phyloP scores from a whole-genome alignment of 2,329 filamentous ascomycete genomes.

The Cladobotryum protrusum region DNA sequence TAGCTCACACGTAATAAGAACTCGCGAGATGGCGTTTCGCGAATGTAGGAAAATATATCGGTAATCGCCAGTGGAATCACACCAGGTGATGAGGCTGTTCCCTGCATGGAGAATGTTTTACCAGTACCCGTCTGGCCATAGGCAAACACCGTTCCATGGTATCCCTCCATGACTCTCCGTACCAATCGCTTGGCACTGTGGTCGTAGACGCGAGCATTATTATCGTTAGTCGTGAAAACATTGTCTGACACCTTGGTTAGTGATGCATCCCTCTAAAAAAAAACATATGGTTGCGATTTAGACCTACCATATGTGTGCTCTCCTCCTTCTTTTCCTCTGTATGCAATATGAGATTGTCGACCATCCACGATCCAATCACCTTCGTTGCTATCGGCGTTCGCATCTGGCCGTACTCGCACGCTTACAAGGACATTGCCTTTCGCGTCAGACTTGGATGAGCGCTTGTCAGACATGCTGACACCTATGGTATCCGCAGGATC shows the following conservation, averaged over 20 bases:
- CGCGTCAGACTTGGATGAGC: conserved; percentile 55
- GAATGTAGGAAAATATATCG: conserved; percentile 98
- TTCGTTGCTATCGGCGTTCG: conserved; percentile 58
- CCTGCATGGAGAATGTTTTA: conserved; percentile 99
- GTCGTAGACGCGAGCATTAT: conserved; percentile 93
- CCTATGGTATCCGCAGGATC: conserved; percentile 56
- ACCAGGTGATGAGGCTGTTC: conserved; percentile 88
- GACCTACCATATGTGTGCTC: conserved; percentile 83
- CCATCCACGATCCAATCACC: conserved; percentile 91
- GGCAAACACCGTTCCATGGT: conserved; percentile 95
- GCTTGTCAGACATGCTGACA: conserved; percentile 35
- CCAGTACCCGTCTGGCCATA: conserved; percentile 99
- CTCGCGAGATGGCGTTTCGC: conserved; percentile 89
- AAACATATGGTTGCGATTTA: neutral
- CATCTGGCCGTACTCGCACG: conserved; percentile 84
- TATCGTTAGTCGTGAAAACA: conserved; percentile 88
- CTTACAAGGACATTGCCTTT: conserved; percentile 97
- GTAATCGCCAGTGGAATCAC: conserved; percentile 97
- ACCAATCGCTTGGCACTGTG: conserved; percentile 89
- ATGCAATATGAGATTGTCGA: conserved; percentile 73
- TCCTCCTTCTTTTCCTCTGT: conserved; percentile 81
- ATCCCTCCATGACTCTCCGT: conserved; percentile 96
- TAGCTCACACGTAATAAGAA: conserved; percentile 96
- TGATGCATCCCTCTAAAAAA: too few relatives aligned
- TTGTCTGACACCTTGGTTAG: conserved; percentile 60